phyloP scores from a whole-genome alignment of 164 flowering plant genomes.

The Cinnamomum chago region DNA sequence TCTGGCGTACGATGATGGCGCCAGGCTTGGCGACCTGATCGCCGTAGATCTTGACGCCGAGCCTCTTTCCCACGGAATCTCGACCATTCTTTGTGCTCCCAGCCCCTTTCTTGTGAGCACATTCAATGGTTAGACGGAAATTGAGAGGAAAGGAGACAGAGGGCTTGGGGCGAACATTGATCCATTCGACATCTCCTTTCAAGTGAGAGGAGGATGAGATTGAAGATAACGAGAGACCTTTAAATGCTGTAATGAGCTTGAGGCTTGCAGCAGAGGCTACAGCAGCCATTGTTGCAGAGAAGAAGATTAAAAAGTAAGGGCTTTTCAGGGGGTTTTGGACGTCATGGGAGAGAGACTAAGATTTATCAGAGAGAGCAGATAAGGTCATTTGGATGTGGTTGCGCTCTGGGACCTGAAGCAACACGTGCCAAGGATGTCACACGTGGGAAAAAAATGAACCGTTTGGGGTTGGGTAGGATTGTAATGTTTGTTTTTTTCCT shows the following conservation, averaged over 20 bases:
- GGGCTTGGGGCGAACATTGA: conserved; percentile 14
- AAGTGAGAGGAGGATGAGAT: conserved; percentile 50
- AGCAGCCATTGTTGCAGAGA: conserved; percentile 32
- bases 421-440: no score
- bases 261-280: conserved; percentile 29
- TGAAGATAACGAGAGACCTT: conserved; percentile 49
- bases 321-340: no score
- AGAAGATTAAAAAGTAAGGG: no score
- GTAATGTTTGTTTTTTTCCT: no score
- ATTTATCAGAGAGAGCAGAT: no score
- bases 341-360: no score
- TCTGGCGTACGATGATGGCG: conserved; percentile 81
- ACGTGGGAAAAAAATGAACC: no score
- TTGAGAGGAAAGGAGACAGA: conserved; percentile 33
- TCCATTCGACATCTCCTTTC: conserved; percentile 41
- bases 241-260: conserved; percentile 54
- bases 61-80: conserved; percentile 75
- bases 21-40: conserved; percentile 93
- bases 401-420: no score
- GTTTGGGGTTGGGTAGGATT: no score
- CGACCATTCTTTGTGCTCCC: conserved; percentile 97
- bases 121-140: conserved; percentile 56
- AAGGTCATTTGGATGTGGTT: no score
- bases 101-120: conserved; percentile 95
- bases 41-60: conserved; percentile 90